Evolutionary conservation across 331 rosid genomes (phyloP).

Genomic region (Rhamnella rubrinervis): DNA sequence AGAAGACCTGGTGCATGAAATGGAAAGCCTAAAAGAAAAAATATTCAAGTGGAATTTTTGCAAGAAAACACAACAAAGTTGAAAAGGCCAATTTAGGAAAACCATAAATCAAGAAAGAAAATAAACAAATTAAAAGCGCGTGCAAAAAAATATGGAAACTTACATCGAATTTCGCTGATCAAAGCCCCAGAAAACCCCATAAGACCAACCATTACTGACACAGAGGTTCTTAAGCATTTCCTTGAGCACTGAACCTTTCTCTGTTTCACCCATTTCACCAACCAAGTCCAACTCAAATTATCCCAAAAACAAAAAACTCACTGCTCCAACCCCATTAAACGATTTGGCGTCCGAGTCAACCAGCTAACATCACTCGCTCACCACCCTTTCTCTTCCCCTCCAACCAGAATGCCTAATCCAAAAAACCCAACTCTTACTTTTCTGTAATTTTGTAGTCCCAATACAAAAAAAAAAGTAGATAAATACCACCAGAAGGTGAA

Average conservation of each 20-base stretch:
- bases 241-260: slow-evolving; percentile 38
- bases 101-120: neutral
- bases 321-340: slow-evolving; percentile 20
- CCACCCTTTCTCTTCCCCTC: neutral
- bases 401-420: slow-evolving; percentile 2
- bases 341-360: slow-evolving; percentile 25
- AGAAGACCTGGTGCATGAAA: slow-evolving; percentile 7
- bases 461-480: neutral
- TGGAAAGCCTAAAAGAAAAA: too few relatives aligned
- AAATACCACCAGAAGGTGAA: neutral
- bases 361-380: slow-evolving; percentile 9
- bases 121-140: neutral
- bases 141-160: slow-evolving; percentile 20
- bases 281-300: slow-evolving; percentile 1
- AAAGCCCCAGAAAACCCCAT: slow-evolving; percentile 77
- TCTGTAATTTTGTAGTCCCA: slow-evolving; percentile 6
- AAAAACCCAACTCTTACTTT: slow-evolving; percentile 12
- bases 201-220: slow-evolving; percentile 60
- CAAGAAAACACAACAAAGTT: too few relatives aligned
- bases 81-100: neutral
- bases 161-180: slow-evolving; percentile 63
- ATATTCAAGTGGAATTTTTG: too few relatives aligned
- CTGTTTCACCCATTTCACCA: slow-evolving; percentile 37
- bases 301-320: slow-evolving; percentile 14
- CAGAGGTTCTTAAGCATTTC: slow-evolving; percentile 58